Evolutionary conservation across 2,329 filamentous ascomycete genomes (phyloP).

Genomic region (Polytolypa hystricis): DNA sequence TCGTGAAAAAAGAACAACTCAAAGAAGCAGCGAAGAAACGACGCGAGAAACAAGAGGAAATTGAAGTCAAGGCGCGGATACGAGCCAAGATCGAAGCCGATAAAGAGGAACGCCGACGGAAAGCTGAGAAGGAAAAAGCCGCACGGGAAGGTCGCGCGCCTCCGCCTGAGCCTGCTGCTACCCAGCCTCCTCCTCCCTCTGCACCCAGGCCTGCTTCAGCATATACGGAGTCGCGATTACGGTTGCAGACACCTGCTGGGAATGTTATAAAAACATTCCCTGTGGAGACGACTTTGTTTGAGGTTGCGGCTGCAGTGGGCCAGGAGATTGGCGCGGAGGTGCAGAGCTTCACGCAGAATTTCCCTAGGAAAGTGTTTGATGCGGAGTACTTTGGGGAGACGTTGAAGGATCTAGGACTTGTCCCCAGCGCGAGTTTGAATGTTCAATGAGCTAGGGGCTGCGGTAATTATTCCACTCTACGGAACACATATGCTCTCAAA

Average conservation of each 20-base stretch:
- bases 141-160: conserved; percentile 62
- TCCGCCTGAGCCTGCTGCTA: conserved; percentile 31
- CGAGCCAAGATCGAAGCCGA: conserved; percentile 91
- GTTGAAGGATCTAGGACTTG: conserved; percentile 79
- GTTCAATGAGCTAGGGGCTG: conserved; percentile 47
- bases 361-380: conserved; percentile 71
- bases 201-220: conserved; percentile 53
- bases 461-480: too few relatives aligned
- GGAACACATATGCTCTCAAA: too few relatives aligned
- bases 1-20: conserved; percentile 77
- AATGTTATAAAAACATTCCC: conserved; percentile 80
- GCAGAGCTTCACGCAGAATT: conserved; percentile 71
- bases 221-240: conserved; percentile 69
- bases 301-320: conserved; percentile 68
- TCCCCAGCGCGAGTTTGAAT: conserved; percentile 82
- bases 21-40: conserved; percentile 82
- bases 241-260: conserved; percentile 64
- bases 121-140: conserved; percentile 77
- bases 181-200: conserved; percentile 37
- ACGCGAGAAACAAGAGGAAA: conserved; percentile 74
- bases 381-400: conserved; percentile 77
- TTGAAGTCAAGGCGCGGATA: conserved; percentile 77
- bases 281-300: conserved; percentile 83
- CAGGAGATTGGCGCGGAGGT: conserved; percentile 60
- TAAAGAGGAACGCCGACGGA: conserved; percentile 76